Base-by-base conservation (phyloP, 441 rosid genomes). In the Isatis lusitanica region DNA sequence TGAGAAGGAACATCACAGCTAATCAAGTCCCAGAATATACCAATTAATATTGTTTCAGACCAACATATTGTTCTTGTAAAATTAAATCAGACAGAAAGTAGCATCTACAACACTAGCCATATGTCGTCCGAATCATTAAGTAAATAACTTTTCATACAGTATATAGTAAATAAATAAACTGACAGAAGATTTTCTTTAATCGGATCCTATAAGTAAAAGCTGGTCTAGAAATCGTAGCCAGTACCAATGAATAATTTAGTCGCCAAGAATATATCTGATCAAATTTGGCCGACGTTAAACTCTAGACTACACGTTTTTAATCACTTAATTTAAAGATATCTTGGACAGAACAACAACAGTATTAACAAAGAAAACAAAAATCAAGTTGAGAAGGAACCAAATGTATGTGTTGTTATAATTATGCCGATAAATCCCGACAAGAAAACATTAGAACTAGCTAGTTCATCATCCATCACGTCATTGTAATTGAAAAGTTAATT, bases 361-460 rank as follows among this genome's bases (percentile, higher is more conserved):
- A 24, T 36, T 36, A 61, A 40, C 33, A 16, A 26, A 46, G 12
- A 63, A 42, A 43, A 65, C 43, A 42, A 43, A 64, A 15, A 30
- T 56, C 43, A 30, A 62, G 62, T 43, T 40, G 21, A 69, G 60
- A 75, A 69, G 70, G 60, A 69, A 75, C 74, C 74, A 75, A 75
- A 75, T 63, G 12, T 63, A 63, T 69, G 66, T 69, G 70, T 63
- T 44, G 70, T 56, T 70, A 75, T 63, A 69, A 69, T 75, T 69
- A 38, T 60, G 60, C 75, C 47, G 46, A 75, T 69, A 69, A 44
- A 55, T 63, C 30, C 71, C 79, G 79, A 75, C 79, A 56, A 63
- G 61, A 33, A 75, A 75, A 75, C 75, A 75, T 66, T 42, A 62
- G 64, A 61, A 52, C 78, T 75, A 75, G 74, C 71, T 75, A 63